Conservation (phyloP, 441 rosid species). For the Manihot esculenta region DNA sequence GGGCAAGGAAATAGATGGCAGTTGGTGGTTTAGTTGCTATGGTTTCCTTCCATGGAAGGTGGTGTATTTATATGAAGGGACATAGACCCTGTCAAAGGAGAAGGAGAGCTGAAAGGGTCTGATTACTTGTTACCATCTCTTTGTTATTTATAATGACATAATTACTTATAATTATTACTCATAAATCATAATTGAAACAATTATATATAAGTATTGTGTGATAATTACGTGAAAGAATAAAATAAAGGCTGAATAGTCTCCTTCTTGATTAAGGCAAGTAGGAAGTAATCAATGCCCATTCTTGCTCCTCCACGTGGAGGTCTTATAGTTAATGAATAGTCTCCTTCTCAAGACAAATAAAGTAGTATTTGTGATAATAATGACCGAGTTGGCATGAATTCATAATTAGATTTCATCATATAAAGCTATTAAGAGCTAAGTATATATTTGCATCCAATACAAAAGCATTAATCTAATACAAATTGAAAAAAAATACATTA, state of each 20-base stretch:
- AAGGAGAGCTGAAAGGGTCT: constrained; percentile 33
- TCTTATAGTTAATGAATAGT: constrained; percentile 11
- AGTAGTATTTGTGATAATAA: neutral
- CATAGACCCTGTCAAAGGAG: constrained; percentile 35
- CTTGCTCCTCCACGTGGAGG: constrained; percentile 43
- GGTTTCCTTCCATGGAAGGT: constrained; percentile 4
- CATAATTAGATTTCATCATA: no score
- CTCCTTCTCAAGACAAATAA: constrained; percentile 15
- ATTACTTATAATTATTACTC: no score
- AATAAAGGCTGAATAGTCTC: no score
- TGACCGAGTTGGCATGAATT: no score
- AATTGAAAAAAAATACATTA: no score
- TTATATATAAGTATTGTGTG: constrained; percentile 31
- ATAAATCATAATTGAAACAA: no score
- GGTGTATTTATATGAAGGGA: constrained; percentile 27
- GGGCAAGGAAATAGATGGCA: neutral
- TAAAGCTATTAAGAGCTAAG: no score
- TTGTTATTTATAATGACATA: constrained; percentile 38
- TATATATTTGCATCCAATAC: no score
- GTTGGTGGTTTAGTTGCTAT: neutral
- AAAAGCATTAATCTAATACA: no score
- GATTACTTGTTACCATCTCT: constrained; percentile 24
- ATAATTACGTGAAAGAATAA: no score
- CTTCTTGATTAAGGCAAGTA: constrained; percentile 9
- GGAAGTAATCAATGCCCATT: no score